These are phyloP conservation scores for Nothomitra cinnamomea DNA, from an alignment of 2,329 filamentous ascomycete species.

Conservation along the genomic window DNA sequence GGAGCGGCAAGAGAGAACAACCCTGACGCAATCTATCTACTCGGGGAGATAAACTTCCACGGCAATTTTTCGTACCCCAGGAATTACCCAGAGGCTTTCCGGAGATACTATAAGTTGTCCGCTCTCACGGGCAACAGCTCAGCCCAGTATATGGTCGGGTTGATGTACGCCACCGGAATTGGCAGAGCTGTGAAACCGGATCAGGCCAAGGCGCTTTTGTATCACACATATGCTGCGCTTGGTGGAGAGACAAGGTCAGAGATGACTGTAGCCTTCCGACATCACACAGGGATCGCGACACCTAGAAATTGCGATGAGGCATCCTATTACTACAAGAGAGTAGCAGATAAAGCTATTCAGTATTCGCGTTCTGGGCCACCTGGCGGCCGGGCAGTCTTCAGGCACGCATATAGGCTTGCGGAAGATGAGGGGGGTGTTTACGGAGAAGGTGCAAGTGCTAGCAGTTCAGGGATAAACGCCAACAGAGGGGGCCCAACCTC, in stretches of 20 bases:
- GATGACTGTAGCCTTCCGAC: conserved; percentile 82
- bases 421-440: conserved; percentile 88
- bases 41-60: conserved; percentile 93
- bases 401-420: conserved; percentile 68
- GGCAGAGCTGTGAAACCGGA: conserved; percentile 65
- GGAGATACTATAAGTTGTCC: conserved; percentile 65
- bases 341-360: conserved; percentile 79
- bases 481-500: conserved; percentile 55
- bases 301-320: conserved; percentile 74
- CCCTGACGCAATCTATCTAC: conserved; percentile 71
- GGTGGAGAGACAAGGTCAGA: conserved; percentile 70
- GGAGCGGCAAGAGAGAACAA: conserved; percentile 39
- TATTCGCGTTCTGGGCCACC: conserved; percentile 85
- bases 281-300: conserved; percentile 72
- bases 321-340: conserved; percentile 75
- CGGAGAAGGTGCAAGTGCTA: conserved; percentile 82
- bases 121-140: conserved; percentile 68
- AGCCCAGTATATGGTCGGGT: conserved; percentile 85
- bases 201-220: conserved; percentile 80
- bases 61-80: conserved; percentile 82
- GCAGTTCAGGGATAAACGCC: conserved; percentile 72
- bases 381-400: conserved; percentile 61
- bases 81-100: conserved; percentile 64
- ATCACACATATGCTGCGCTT: conserved; percentile 85
- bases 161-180: conserved; percentile 90